phyloP scores from a whole-genome alignment of 1,284 basidiomycete genomes.

The Athelia psychrophila region DNA sequence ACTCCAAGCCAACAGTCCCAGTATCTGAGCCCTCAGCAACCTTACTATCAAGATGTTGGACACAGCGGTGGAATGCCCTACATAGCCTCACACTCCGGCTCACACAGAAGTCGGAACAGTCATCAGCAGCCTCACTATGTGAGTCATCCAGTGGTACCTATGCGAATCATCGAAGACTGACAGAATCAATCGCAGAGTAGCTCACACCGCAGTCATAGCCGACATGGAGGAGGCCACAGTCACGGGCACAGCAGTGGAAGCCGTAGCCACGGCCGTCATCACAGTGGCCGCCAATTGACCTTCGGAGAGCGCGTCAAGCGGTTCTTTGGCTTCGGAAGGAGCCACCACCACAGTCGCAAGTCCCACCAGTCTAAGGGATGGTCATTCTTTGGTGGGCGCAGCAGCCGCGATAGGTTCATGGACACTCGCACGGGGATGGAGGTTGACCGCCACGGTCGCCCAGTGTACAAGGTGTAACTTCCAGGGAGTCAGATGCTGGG shows the following conservation, averaged over 20 bases:
- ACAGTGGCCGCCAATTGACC: conserved; percentile 20
- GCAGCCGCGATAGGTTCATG: conserved; percentile 37
- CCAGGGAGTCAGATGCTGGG: neutral
- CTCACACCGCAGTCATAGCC: neutral
- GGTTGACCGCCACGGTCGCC: conserved; percentile 50
- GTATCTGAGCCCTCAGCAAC: conserved; percentile 12
- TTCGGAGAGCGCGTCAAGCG: conserved; percentile 50
- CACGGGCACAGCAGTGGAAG: conserved; percentile 2
- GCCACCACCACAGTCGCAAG: conserved; percentile 23
- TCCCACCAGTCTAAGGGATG: conserved; percentile 31
- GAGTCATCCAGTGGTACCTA: neutral
- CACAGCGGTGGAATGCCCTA: neutral
- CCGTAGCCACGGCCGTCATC: conserved; percentile 6
- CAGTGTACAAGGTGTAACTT: conserved; percentile 45
- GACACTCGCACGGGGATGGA: conserved; percentile 48
- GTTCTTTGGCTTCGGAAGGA: conserved; percentile 51
- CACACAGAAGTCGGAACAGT: conserved; percentile 14
- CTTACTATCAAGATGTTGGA: neutral
- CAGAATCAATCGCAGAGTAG: too few relatives aligned
- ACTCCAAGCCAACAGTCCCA: conserved; percentile 21
- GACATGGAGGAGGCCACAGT: neutral
- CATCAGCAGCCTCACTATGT: neutral
- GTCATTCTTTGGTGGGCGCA: conserved; percentile 46
- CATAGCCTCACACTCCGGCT: neutral
- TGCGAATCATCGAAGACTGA: neutral